Evolutionary conservation across 140 eudicot species (phyloP).

Genomic region (Senecio squalidus): DNA sequence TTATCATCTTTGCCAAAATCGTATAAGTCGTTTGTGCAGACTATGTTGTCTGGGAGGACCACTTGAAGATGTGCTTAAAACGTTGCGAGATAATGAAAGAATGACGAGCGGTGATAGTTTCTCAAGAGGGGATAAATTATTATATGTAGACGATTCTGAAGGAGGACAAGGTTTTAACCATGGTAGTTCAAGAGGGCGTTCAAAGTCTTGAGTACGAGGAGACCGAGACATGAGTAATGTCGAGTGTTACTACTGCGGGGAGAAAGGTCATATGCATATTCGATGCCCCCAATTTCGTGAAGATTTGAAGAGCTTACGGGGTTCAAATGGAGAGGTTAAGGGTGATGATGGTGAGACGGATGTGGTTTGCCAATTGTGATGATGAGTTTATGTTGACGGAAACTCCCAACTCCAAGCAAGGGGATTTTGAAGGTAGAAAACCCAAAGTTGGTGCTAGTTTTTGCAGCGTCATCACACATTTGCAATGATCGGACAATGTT

Average conservation of each 20-base stretch:
- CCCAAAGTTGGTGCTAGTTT: neutral
- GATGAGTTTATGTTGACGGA: neutral
- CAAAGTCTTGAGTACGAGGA: neutral
- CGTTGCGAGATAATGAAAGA: neutral
- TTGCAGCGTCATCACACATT: neutral
- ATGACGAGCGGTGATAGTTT: neutral
- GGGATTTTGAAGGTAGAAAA: neutral
- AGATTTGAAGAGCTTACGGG: neutral
- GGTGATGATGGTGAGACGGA: neutral
- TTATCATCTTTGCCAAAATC: no score
- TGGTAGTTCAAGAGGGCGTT: neutral
- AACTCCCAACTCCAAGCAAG: neutral
- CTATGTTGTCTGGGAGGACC: neutral
- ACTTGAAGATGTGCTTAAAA: neutral
- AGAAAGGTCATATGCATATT: neutral
- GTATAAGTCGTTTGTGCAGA: neutral
- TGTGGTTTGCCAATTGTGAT: neutral
- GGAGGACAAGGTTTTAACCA: neutral
- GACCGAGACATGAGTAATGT: neutral
- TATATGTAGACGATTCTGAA: neutral
- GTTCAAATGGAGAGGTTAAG: neutral
- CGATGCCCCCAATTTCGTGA: neutral
- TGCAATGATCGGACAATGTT: no score
- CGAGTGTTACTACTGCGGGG: neutral
- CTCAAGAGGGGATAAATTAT: neutral